A percentile compares a stretch with the other conserved stretches of the same genome.
These are phyloP conservation scores for Pezicula radicicola DNA, from an alignment of 2,329 filamentous ascomycete genomes.

Conservation along the genomic window DNA sequence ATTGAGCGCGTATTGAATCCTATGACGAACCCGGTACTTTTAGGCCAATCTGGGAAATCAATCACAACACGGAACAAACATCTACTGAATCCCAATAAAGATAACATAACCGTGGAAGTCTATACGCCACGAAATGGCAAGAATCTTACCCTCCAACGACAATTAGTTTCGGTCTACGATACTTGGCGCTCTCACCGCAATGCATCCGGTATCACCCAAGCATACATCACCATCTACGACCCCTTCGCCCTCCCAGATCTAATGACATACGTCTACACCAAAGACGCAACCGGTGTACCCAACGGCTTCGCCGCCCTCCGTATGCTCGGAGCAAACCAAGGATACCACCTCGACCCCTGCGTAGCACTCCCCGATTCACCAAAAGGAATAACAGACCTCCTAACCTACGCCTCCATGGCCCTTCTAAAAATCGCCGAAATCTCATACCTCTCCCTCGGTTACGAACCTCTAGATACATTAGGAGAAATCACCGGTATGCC, in stretches of 20 bases:
- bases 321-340: slow-evolving; percentile 30
- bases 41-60: slow-evolving; percentile 32
- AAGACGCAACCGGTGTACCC: slow-evolving; percentile 22
- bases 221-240: slow-evolving; percentile 38
- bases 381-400: slow-evolving; percentile 34
- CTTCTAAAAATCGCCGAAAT: slow-evolving; percentile 29
- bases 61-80: slow-evolving; percentile 34
- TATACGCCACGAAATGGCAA: slow-evolving; percentile 31
- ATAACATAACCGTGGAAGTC: slow-evolving; percentile 29
- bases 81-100: slow-evolving; percentile 31
- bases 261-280: slow-evolving; percentile 38
- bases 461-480: slow-evolving; percentile 31
- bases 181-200: slow-evolving; percentile 35
- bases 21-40: slow-evolving; percentile 29
- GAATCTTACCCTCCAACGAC: slow-evolving; percentile 27
- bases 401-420: slow-evolving; percentile 35
- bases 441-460: slow-evolving; percentile 35
- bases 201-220: slow-evolving; percentile 26
- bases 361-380: slow-evolving; percentile 30
- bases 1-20: slow-evolving; percentile 37
- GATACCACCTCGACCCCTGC: slow-evolving; percentile 39
- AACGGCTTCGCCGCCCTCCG: slow-evolving; percentile 37
- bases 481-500: slow-evolving; percentile 31
- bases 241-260: slow-evolving; percentile 33
- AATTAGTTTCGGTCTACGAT: slow-evolving; percentile 33